Evolutionary conservation across 1,284 basidiomycete species (phyloP).

Genomic region (Peniophora sp.): DNA sequence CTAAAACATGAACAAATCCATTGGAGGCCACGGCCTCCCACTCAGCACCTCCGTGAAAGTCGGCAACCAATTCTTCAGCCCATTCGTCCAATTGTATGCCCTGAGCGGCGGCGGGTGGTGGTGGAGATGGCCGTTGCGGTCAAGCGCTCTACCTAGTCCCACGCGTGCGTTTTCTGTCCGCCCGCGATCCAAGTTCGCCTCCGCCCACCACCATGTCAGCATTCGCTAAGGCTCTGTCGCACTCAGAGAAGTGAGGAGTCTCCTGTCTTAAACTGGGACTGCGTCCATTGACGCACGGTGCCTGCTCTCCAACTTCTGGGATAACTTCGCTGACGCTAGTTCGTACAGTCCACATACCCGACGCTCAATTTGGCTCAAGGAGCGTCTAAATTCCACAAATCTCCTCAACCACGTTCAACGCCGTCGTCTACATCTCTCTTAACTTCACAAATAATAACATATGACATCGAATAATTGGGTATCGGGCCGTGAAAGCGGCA

Average conservation of each 20-base stretch:
- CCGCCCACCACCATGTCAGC: conserved; percentile 36
- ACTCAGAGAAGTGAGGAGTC: conserved; percentile 79
- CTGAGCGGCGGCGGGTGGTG: background rate
- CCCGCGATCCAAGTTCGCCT: background rate
- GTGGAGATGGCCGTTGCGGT: conserved; percentile 2
- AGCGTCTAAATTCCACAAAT: too few relatives aligned
- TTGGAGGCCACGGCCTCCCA: conserved; percentile 86
- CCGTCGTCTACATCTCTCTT: too few relatives aligned
- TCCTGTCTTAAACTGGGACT: conserved; percentile 76
- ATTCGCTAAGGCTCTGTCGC: conserved; percentile 78
- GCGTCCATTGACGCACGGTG: conserved; percentile 82
- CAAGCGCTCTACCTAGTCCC: background rate
- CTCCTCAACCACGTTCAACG: too few relatives aligned
- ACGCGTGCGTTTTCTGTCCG: background rate
- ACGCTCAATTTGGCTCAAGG: too few relatives aligned
- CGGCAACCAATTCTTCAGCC: too few relatives aligned
- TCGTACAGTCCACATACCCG: conserved; percentile 77
- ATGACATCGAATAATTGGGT: too few relatives aligned
- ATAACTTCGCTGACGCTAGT: conserved; percentile 30
- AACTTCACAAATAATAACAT: too few relatives aligned
- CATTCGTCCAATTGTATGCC: too few relatives aligned
- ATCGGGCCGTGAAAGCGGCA: too few relatives aligned
- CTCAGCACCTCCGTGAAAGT: too few relatives aligned
- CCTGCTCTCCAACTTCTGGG: conserved; percentile 17
- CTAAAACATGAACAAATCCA: conserved; percentile 99